Evolutionary conservation across 345 rosid species (phyloP), one percentile per base, ranked within the genome.

Genomic region (Lepidium aucheri): DNA sequence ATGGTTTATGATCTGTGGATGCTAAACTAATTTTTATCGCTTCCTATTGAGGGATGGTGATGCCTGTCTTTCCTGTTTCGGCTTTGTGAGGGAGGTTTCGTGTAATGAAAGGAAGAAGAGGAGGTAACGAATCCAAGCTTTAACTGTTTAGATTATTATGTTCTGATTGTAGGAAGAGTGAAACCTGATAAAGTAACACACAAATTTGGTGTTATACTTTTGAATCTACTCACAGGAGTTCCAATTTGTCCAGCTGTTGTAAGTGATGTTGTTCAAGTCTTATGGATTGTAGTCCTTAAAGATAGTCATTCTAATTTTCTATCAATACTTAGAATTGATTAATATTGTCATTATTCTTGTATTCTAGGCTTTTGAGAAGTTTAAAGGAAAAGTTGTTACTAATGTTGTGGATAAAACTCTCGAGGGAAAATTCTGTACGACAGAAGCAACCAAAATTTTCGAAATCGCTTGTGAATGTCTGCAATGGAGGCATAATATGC

Each of bases 401-500:
- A 79, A 73, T 43, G 70, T 88, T 47, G 85, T 88, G 86, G 97
- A 91, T 79, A 82, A 96, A 9, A 89, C 85, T 75, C 62, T 91
- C 63, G 86, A 86, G 69, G 91, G 96, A 18, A 84, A 86, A 58
- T 91, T 85, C 80, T 88, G 90, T 17, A 33, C 80, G 5, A n/a
- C n/a, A n/a, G n/a, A n/a, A n/a, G n/a, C n/a, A n/a, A n/a, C n/a
- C n/a, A n/a, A n/a, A n/a, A n/a, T n/a, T n/a, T n/a, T n/a, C n/a
- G n/a, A n/a, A n/a, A n/a, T n/a, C n/a, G n/a, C n/a, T n/a, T n/a
- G n/a, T n/a, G n/a, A n/a, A n/a, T n/a, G n/a, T n/a, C n/a, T n/a
- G n/a, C n/a, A n/a, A n/a, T n/a, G n/a, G n/a, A n/a, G n/a, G 87
- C 81, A 68, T 94, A 91, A 68, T 94, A 96, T 16, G 88, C 84